These are phyloP conservation scores for Deakozyma indianensis DNA, from an alignment of 805 yeast genomes.

Conservation along the genomic window DNA sequence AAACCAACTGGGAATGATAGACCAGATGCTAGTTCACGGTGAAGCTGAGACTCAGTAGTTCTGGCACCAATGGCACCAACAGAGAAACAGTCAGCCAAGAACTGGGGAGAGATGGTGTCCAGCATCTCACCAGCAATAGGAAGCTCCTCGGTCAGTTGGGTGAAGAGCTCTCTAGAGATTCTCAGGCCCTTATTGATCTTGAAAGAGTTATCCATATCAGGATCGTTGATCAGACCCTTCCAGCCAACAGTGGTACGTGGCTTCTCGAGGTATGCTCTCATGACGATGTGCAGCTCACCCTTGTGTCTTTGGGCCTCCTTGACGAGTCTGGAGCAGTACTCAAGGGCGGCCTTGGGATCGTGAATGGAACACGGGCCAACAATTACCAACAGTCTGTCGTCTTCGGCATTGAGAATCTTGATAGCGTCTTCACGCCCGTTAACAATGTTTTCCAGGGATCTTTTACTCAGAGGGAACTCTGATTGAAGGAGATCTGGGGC, in stretches of 20 bases:
- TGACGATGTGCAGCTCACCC: constrained; percentile 69
- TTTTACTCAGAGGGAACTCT: constrained; percentile 56
- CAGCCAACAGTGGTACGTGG: constrained; percentile 99
- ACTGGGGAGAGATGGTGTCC: constrained; percentile 95
- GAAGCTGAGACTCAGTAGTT: constrained; percentile 95
- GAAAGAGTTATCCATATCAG: constrained; percentile 86
- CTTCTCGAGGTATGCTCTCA: constrained; percentile 97
- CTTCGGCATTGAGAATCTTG: constrained; percentile 61
- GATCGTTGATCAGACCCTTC: constrained; percentile 97
- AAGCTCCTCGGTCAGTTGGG: constrained; percentile 62
- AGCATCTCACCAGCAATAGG: constrained; percentile 98
- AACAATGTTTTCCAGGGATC: constrained; percentile 47
- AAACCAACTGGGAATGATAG: constrained; percentile 96
- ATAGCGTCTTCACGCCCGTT: constrained; percentile 66
- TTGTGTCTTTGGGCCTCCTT: constrained; percentile 45
- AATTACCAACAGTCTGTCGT: constrained; percentile 76
- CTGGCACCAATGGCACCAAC: constrained; percentile 98
- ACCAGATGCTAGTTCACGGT: constrained; percentile 94
- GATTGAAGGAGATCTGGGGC: constrained; percentile 88
- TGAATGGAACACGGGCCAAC: constrained; percentile 97
- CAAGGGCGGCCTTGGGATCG: constrained; percentile 84
- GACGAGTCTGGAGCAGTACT: constrained; percentile 59
- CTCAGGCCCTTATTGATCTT: constrained; percentile 89
- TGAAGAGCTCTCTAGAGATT: constrained; percentile 76
- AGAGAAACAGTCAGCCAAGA: constrained; percentile 80